phyloP scores from a whole-genome alignment of 2,329 filamentous ascomycete species.

The Lithohypha guttulata region DNA sequence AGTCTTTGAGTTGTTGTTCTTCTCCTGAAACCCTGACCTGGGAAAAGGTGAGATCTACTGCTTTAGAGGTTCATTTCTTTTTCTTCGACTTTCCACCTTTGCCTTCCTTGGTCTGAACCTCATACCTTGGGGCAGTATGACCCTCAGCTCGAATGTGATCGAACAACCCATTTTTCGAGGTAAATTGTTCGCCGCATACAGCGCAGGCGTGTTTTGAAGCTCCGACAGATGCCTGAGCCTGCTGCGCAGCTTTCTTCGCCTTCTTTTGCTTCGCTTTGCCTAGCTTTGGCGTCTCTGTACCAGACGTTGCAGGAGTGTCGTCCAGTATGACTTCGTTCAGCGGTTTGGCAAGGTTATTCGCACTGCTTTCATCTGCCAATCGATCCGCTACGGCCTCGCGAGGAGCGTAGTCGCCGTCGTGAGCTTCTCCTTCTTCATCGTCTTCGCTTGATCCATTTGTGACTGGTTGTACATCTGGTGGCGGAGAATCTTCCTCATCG shows the following conservation, averaged over 20 bases:
- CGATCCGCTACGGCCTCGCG: conserved; percentile 32
- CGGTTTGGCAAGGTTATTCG: neutral
- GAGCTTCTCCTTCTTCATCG: conserved; percentile 15
- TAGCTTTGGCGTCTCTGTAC: conserved; percentile 26
- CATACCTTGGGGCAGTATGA: conserved; percentile 47
- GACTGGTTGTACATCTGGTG: neutral
- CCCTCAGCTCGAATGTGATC: conserved; percentile 54
- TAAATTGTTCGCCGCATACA: conserved; percentile 67
- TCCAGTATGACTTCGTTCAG: conserved; percentile 12
- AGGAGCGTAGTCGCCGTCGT: conserved; percentile 36
- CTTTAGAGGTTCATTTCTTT: too few relatives aligned
- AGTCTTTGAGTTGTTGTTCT: too few relatives aligned
- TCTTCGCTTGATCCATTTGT: conserved; percentile 12
- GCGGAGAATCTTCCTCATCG: neutral
- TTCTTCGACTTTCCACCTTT: conserved; percentile 21
- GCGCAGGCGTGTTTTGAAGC: conserved; percentile 54
- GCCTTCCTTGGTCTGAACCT: conserved; percentile 15
- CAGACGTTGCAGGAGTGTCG: conserved; percentile 14
- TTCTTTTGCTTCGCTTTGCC: conserved; percentile 46
- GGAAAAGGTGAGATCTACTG: too few relatives aligned
- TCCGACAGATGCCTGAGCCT: neutral
- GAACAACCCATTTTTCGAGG: conserved; percentile 62
- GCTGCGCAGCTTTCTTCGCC: conserved; percentile 37
- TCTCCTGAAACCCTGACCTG: too few relatives aligned
- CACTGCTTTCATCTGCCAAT: conserved; percentile 19